phyloP scores from a whole-genome alignment of 352 stramenopile species.

The Globisporangium yorkense region DNA sequence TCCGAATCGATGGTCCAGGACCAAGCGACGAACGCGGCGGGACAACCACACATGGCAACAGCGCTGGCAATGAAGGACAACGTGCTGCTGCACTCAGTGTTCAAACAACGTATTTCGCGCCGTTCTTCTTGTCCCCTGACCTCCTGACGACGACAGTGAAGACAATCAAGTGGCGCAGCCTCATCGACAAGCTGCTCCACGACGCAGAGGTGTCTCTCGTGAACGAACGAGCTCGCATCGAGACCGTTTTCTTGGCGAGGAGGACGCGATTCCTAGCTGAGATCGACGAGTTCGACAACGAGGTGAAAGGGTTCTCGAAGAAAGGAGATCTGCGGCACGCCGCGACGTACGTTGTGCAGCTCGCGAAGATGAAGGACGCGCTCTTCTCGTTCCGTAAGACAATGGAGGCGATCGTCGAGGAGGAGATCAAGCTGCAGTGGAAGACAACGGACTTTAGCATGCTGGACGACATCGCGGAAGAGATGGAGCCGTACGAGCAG shows the following conservation, averaged over 20 bases:
- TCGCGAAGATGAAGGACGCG: slow-evolving; percentile 68
- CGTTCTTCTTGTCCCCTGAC: slow-evolving; percentile 24
- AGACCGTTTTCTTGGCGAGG: slow-evolving; percentile 65
- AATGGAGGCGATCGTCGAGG: slow-evolving; percentile 46
- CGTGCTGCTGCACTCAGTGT: not conserved
- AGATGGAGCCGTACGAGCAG: slow-evolving; percentile 71
- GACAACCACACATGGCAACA: not conserved
- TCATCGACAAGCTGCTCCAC: slow-evolving; percentile 48
- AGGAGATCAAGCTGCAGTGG: slow-evolving; percentile 67
- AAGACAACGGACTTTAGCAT: slow-evolving; percentile 64
- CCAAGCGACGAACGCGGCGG: not conserved
- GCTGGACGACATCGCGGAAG: slow-evolving; percentile 68
- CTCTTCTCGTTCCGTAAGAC: slow-evolving; percentile 47
- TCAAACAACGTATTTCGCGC: not conserved
- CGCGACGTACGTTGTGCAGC: slow-evolving; percentile 68
- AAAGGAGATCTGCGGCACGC: slow-evolving; percentile 72
- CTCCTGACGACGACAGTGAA: slow-evolving; percentile 55
- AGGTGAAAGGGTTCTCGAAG: slow-evolving; percentile 66
- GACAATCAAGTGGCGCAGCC: slow-evolving; percentile 55
- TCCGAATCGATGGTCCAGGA: slow-evolving; percentile 19
- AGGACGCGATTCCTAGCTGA: slow-evolving; percentile 64
- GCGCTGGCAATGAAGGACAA: not conserved
- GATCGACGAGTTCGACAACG: slow-evolving; percentile 67
- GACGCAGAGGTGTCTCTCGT: slow-evolving; percentile 51
- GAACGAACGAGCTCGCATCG: slow-evolving; percentile 56